Evolutionary conservation across 2,329 filamentous ascomycete genomes (phyloP), one percentile per base, ranked within the genome.

Genomic region (Calonectria hongkongensis): DNA sequence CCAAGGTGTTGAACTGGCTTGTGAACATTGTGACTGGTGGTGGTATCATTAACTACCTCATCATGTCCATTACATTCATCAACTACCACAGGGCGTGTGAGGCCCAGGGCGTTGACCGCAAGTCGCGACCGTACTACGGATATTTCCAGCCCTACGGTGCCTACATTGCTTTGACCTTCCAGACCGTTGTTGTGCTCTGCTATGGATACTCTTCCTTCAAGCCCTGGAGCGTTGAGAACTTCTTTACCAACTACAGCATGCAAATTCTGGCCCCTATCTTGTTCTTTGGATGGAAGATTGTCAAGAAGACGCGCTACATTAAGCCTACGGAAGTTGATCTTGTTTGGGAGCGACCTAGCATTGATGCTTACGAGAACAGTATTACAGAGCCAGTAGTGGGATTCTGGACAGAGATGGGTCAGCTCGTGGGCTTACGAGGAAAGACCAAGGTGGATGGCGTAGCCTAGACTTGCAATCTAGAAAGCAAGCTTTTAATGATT

Each of bases 221-320:
- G n/a, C 83, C 83, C 18, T 92, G 91, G 87, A 81, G 82, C 30
- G 84, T 86, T 25, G 82, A 86, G 4, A 84, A 79, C 50, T 88
- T 89, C 79, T 85, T 89, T 80, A 82, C 85, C 21, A 89, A 89
- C 84, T 92, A 92, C 82, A 88, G 88, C 41, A 90, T 91, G 88
- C 84, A 89, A 72, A 81, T 91, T 15, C 80, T 92, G 36, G 87
- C 88, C 0, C 86, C 88, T 6, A 79, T 89, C 45, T 82, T 91
- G 36, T 93, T 89, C 79, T 64, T 88, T 25, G 86, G 86, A 76
- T 94, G 91, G 91, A 94, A 94, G 83, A 6, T 94, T 1, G 21
- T 91, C 80, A 90, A 92, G 84, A 86, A 85, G 70, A 94, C 92
- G 2, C 87, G 86, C 71, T 84, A 89, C 65, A 84, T 92, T 21